These are phyloP conservation scores for Fusarium torulosum DNA, from an alignment of 2,329 filamentous ascomycete genomes.

Conservation along the genomic window DNA sequence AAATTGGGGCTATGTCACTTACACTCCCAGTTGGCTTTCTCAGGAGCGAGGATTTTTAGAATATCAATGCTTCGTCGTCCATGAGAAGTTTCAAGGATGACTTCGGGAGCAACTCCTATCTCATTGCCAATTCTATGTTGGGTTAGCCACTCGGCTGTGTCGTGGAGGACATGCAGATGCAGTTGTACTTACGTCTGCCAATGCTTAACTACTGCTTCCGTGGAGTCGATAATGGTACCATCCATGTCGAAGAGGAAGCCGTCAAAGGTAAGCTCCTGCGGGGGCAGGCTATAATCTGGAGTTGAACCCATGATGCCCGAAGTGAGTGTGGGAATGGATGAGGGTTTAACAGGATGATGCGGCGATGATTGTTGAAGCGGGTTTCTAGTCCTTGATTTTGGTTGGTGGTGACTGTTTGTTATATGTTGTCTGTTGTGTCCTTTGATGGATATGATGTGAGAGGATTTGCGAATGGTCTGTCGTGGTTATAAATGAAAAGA, in stretches of 20 bases:
- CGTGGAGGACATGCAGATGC: background rate
- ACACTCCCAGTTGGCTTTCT: conserved; percentile 95
- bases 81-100: conserved; percentile 91
- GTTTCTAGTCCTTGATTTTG: background rate
- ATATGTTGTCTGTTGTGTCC: background rate
- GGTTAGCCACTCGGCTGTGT: conserved; percentile 1
- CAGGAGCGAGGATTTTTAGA: conserved; percentile 80
- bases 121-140: conserved; percentile 77
- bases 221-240: conserved; percentile 87
- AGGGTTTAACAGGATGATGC: background rate
- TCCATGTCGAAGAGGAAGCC: conserved; percentile 81
- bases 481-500: conserved; percentile 16
- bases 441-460: background rate
- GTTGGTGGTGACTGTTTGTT: background rate
- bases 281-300: conserved; percentile 57
- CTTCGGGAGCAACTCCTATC: conserved; percentile 84
- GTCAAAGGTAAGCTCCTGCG: conserved; percentile 63
- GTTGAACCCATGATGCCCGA: conserved; percentile 51
- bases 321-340: background rate
- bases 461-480: conserved; percentile 7
- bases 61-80: conserved; percentile 91
- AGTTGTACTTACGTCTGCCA: conserved; percentile 72
- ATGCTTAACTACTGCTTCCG: conserved; percentile 80
- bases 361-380: background rate
- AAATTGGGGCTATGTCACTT: conserved; percentile 55